phyloP scores from a whole-genome alignment of 495 filamentous ascomycete genomes.

The Zalerion maritima region DNA sequence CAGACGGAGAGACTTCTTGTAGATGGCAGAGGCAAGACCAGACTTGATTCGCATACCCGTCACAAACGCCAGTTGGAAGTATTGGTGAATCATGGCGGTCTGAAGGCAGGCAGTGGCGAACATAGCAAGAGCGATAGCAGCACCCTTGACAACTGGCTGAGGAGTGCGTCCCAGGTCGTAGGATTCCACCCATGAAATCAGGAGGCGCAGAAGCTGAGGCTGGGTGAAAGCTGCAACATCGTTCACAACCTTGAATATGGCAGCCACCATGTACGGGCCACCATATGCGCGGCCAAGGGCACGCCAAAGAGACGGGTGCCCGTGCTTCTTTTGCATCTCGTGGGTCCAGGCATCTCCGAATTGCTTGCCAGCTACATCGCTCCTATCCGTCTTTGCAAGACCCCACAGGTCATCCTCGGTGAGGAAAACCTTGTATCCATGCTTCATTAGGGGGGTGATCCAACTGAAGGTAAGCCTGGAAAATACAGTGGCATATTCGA shows the following conservation, averaged over 20 bases:
- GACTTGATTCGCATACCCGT: slow-evolving; percentile 95
- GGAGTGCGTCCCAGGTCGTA: slow-evolving; percentile 45
- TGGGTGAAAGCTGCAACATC: slow-evolving; percentile 79
- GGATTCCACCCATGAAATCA: slow-evolving; percentile 80
- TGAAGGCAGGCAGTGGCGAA: slow-evolving; percentile 75
- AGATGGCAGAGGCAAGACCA: slow-evolving; percentile 77
- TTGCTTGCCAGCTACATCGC: slow-evolving; percentile 45
- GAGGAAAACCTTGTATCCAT: slow-evolving; percentile 80
- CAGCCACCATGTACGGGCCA: slow-evolving; percentile 62
- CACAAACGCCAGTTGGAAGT: slow-evolving; percentile 89
- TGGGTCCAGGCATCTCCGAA: slow-evolving; percentile 66
- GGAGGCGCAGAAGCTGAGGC: slow-evolving; percentile 71
- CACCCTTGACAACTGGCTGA: slow-evolving; percentile 68
- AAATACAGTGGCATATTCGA: slow-evolving; percentile 89
- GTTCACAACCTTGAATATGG: slow-evolving; percentile 71
- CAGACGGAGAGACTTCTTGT: slow-evolving; percentile 74
- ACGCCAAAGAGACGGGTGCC: slow-evolving; percentile 74
- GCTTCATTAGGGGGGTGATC: slow-evolving; percentile 98
- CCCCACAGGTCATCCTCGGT: slow-evolving; percentile 97
- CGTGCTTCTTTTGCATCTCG: slow-evolving; percentile 54
- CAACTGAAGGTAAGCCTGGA: slow-evolving; percentile 89
- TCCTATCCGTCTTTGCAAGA: slow-evolving; percentile 66
- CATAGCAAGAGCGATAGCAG: slow-evolving; percentile 84
- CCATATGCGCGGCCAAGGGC: slow-evolving; percentile 80
- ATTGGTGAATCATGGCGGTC: slow-evolving; percentile 69